Evolutionary conservation across 73 alveolate genomes (phyloP).

Genomic region (Paraurostyla sp.): DNA sequence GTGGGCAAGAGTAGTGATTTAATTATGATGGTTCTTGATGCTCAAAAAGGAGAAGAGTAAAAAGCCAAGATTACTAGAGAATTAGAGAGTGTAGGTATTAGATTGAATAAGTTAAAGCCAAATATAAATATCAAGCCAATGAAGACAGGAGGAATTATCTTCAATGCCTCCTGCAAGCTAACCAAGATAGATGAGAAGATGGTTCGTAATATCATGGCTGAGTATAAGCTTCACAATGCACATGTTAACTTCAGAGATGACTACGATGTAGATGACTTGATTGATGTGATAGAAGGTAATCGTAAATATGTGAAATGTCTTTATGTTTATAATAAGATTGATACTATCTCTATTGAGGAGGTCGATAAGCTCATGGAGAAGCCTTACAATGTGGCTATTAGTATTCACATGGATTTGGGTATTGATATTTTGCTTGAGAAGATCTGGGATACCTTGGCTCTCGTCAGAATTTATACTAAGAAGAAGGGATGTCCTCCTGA

Average conservation of each 20-base stretch:
- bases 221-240: slow-evolving; percentile 96
- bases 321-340: slow-evolving; percentile 98
- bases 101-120: slow-evolving; percentile 97
- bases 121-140: slow-evolving; percentile 91
- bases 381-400: slow-evolving; percentile 92
- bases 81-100: slow-evolving; percentile 98
- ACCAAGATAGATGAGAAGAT: slow-evolving; percentile 96
- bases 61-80: slow-evolving; percentile 95
- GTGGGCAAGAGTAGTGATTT: slow-evolving; percentile 98
- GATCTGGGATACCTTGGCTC: slow-evolving; percentile 98
- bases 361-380: slow-evolving; percentile 94
- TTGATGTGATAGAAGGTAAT: slow-evolving; percentile 97
- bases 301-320: slow-evolving; percentile 97
- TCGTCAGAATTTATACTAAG: slow-evolving; percentile 98
- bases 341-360: slow-evolving; percentile 98
- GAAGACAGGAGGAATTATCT: slow-evolving; percentile 92
- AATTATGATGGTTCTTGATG: slow-evolving; percentile 98
- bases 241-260: slow-evolving; percentile 97
- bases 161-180: slow-evolving; percentile 93
- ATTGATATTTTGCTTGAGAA: slow-evolving; percentile 92
- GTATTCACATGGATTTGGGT: slow-evolving; percentile 92
- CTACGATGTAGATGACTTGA: slow-evolving; percentile 97
- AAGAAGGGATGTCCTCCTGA: slow-evolving; percentile 98
- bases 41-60: slow-evolving; percentile 99
- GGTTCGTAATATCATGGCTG: slow-evolving; percentile 94